Percentiles rank a stretch among this genome's conserved stretches.
These are phyloP conservation scores for Cladosporium phlei DNA, from an alignment of 2,329 filamentous ascomycete species.

Conservation along the genomic window DNA sequence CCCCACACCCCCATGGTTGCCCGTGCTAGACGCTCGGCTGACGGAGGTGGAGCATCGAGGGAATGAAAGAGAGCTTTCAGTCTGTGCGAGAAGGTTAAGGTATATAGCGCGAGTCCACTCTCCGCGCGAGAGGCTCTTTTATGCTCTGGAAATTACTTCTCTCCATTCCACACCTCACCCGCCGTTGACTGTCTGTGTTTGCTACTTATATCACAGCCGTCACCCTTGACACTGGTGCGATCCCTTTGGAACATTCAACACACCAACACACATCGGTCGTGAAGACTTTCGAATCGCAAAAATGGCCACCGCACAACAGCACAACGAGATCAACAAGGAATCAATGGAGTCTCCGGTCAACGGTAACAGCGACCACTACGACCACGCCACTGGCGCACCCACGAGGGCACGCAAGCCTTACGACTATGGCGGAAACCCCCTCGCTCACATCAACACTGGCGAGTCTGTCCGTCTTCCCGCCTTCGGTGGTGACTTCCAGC, in stretches of 20 bases:
- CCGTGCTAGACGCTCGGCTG: slow-evolving; percentile 12
- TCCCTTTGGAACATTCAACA: too few relatives aligned
- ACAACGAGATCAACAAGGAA: slow-evolving; percentile 28
- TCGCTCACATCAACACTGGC: slow-evolving; percentile 47
- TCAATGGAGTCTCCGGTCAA: slow-evolving; percentile 15
- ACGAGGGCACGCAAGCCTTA: slow-evolving; percentile 42
- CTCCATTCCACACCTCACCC: slow-evolving; percentile 6
- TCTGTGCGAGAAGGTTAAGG: slow-evolving; percentile 11
- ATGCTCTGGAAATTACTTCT: slow-evolving; percentile 2
- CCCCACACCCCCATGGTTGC: slow-evolving; percentile 10
- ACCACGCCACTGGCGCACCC: slow-evolving; percentile 31
- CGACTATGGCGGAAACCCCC: slow-evolving; percentile 49
- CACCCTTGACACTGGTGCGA: slow-evolving; percentile 1
- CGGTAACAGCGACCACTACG: slow-evolving; percentile 29
- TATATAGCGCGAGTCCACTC: slow-evolving; percentile 10
- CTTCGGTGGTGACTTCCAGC: slow-evolving; percentile 51
- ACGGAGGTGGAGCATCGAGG: slow-evolving; percentile 7
- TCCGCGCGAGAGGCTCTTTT: slow-evolving; percentile 3
- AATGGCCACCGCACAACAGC: slow-evolving; percentile 42
- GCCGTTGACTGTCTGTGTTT: slow-evolving; percentile 12
- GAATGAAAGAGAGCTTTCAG: slow-evolving; percentile 8
- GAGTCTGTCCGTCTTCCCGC: slow-evolving; percentile 45
- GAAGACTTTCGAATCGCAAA: slow-evolving; percentile 14
- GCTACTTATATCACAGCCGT: not conserved
- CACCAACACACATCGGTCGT: slow-evolving; percentile 5